Evolutionary conservation across 23 red algal genomes (phyloP), one percentile per base, ranked within the genome.

Genomic region (Gracilaria caudata): DNA sequence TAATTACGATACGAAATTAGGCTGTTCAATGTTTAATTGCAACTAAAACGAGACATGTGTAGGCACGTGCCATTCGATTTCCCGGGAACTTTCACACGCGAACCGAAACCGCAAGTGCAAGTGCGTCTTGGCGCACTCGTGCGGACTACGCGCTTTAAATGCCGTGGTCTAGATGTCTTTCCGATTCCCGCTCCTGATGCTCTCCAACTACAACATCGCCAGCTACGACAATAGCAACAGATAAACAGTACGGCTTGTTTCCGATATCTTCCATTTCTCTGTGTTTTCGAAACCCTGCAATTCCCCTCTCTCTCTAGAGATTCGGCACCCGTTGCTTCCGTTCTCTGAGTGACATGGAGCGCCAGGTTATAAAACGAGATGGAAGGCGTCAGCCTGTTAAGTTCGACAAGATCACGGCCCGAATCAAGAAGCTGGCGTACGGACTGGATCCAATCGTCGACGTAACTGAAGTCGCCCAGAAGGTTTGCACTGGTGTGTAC

Each of bases 341-440:
- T 23, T 28, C 2, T 28, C 57, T 60, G 21, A 4, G 9, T 6
- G 14, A 36, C 54, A 98, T 98, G 96, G 96, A 98, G 77, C 92
- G 92, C 84, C 41, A 49, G 33, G 96, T 98, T 21, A 45, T 98
- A 36, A 98, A 98, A 70, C 87, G 96, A 57, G 93, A 98, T 61
- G 96, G 96, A 14, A 78, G 93, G 37, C 93, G 91, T 79, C 96
- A 98, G 86, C 96, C 96, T 47, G 96, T 98, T 10, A 89, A 98
- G 84, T 98, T 98, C 80, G 96, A 98, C 78, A 98, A 98, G 90
- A 98, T 98, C 82, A 98, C 96, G 14, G 96, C 96, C 24, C 81
- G 96, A 28, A 95, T 98, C 74, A 95, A 95, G 84, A 95, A 98
- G 72, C 88, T 98, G 30, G 92, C 96, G 1, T 98, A 98, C 74